phyloP scores from a whole-genome alignment of 352 stramenopile genomes.

The Peronospora destructor region DNA sequence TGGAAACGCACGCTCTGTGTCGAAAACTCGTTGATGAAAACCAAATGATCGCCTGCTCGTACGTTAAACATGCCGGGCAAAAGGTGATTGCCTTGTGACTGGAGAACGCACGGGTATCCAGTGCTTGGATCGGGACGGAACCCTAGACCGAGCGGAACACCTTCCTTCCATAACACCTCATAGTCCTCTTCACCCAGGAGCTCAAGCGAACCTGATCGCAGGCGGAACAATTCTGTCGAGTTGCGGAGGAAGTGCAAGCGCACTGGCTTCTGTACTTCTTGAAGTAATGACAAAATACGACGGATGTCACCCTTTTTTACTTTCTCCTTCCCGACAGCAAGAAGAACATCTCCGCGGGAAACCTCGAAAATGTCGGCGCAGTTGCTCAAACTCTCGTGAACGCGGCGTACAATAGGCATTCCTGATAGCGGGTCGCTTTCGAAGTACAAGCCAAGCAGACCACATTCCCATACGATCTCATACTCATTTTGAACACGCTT shows the following conservation, averaged over 20 bases:
- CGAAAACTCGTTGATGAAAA: slow-evolving; percentile 85
- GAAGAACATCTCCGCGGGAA: slow-evolving; percentile 66
- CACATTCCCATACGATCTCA: slow-evolving; percentile 84
- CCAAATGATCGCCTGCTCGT: slow-evolving; percentile 65
- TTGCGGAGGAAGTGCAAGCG: slow-evolving; percentile 68
- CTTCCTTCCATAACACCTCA: slow-evolving; percentile 81
- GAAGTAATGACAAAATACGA: slow-evolving; percentile 62
- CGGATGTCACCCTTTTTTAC: slow-evolving; percentile 80
- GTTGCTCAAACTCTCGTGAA: slow-evolving; percentile 83
- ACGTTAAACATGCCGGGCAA: slow-evolving; percentile 85
- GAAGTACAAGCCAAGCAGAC: slow-evolving; percentile 77
- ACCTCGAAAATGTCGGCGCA: slow-evolving; percentile 84
- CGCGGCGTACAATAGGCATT: slow-evolving; percentile 81
- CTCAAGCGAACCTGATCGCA: slow-evolving; percentile 63
- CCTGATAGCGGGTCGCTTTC: slow-evolving; percentile 72
- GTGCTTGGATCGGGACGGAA: slow-evolving; percentile 75
- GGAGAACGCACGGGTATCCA: slow-evolving; percentile 69
- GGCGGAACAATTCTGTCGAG: slow-evolving; percentile 58
- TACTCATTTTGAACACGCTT: slow-evolving; percentile 74
- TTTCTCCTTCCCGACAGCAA: slow-evolving; percentile 66
- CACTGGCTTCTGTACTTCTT: slow-evolving; percentile 80
- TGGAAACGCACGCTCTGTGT: slow-evolving; percentile 76
- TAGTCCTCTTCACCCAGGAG: slow-evolving; percentile 81
- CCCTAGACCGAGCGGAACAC: slow-evolving; percentile 71
- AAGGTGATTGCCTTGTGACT: slow-evolving; percentile 68